Evolutionary conservation across 31 red algal species (phyloP), one percentile per base, ranked within the genome.

Genomic region (Odonthalia washingtoniensis): DNA sequence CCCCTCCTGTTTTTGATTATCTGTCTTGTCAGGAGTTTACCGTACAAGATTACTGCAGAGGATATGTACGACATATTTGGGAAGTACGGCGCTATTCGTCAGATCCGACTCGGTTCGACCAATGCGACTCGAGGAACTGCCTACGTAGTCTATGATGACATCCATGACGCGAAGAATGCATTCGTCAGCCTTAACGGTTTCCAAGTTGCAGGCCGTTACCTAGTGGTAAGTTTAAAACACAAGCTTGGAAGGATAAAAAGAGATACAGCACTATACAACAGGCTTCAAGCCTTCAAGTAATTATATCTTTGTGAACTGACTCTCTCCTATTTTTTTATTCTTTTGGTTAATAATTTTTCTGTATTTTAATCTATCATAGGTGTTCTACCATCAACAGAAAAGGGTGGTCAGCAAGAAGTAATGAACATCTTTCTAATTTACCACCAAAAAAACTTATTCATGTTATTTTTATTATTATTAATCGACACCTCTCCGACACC

Each of bases 31-130:
- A 93, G 91, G 40, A 94, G 92, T 78, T 79, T 98, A 46, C 96
- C 96, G 38, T 95, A 95, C 66, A 95, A 98, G 61, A 92, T 98
- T 62, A 82, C 89, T 24, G 77, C 93, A n/a, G 90, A 95, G 66
- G 90, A 95, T 64, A 93, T 98, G 81, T 95, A 95, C 73, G 96
- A 93, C 60, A 98, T 98, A 42, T 98, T 98, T 62, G 93, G 93
- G 35, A 90, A 90, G 63, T 92, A 95, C 80, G 96, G 96, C 0
- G 96, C 93, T 0, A 90, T 98, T 40, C 91, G 96, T 44, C 96
- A 98, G 45, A 98, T 98, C 42, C 93, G 96, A 5, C 83, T 95
- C 1, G 96, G 96, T 40, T 85, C 78, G 21, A 80, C 96, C 3
- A 85, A 91, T 21, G 67, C 65, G 18, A 98, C 96, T 9, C 49